phyloP scores from a whole-genome alignment of 2,329 filamentous ascomycete genomes.

The Colletotrichum tamarilloi region DNA sequence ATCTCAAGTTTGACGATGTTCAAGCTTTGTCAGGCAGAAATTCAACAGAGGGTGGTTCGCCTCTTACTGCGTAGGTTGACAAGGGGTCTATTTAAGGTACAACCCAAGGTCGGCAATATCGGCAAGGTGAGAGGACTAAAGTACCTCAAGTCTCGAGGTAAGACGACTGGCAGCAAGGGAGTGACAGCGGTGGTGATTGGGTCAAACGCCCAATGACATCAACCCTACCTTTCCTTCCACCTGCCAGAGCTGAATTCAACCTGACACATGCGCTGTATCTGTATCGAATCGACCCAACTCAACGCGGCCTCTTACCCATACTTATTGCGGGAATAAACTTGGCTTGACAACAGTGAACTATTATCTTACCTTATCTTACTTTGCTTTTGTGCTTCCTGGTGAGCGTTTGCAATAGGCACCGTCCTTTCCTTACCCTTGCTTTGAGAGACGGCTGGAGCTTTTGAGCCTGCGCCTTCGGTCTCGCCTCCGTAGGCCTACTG shows the following conservation, averaged over 20 bases:
- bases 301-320: too few relatives aligned
- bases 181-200: slow-evolving; percentile 14
- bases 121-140: neutral
- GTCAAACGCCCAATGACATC: slow-evolving; percentile 17
- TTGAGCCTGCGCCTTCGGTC: neutral
- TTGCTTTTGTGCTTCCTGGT: neutral
- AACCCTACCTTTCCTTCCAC: neutral
- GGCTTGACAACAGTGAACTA: neutral
- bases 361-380: neutral
- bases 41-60: neutral
- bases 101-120: slow-evolving; percentile 8
- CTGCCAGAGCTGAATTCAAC: neutral
- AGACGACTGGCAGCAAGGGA: neutral
- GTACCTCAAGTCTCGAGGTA: neutral
- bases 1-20: neutral
- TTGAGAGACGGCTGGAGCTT: neutral
- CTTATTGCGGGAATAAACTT: neutral
- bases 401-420: neutral
- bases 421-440: neutral
- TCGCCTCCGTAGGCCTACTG: neutral
- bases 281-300: neutral
- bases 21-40: neutral
- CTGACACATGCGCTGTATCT: neutral
- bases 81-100: slow-evolving; percentile 18
- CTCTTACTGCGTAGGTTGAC: neutral